Evolutionary conservation across 1,284 basidiomycete genomes (phyloP).

Genomic region (Ceratobasidium sp.): DNA sequence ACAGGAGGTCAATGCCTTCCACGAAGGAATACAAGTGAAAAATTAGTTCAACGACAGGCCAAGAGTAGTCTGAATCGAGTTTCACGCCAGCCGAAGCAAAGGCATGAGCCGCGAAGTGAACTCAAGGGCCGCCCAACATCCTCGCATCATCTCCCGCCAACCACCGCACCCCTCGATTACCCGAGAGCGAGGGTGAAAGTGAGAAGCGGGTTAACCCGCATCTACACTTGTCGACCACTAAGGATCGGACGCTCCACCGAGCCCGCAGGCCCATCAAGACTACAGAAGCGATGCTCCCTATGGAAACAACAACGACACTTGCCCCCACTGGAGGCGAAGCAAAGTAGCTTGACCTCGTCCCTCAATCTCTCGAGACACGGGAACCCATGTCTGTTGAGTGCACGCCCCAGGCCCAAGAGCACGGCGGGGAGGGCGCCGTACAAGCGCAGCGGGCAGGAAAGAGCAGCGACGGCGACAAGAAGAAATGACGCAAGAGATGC

Average conservation of each 20-base stretch:
- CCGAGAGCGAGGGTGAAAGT: not conserved
- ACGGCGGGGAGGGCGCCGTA: too few relatives aligned
- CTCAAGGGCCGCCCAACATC: not conserved
- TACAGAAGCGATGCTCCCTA: too few relatives aligned
- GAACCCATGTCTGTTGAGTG: too few relatives aligned
- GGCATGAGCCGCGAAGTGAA: constrained; percentile 22
- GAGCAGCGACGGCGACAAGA: too few relatives aligned
- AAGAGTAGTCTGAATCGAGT: constrained; percentile 31
- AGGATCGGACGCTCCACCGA: not conserved
- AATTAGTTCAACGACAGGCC: not conserved
- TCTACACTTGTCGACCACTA: too few relatives aligned
- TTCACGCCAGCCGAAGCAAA: not conserved
- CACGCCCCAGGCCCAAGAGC: too few relatives aligned
- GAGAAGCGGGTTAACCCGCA: not conserved
- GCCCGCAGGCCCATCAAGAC: not conserved
- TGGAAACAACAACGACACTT: too few relatives aligned
- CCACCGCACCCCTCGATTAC: not conserved
- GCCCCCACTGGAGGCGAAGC: too few relatives aligned
- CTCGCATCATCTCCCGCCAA: not conserved
- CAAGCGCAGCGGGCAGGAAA: constrained; percentile 2
- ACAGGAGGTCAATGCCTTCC: too few relatives aligned
- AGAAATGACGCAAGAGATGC: not conserved
- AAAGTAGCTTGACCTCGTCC: too few relatives aligned
- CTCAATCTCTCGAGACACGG: too few relatives aligned
- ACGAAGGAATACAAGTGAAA: too few relatives aligned